A percentile compares a stretch with the other conserved stretches of the same genome.
Conservation (phyloP, 2,329 filamentous ascomycete genomes). For the Myriosclerotinia curreyana region DNA sequence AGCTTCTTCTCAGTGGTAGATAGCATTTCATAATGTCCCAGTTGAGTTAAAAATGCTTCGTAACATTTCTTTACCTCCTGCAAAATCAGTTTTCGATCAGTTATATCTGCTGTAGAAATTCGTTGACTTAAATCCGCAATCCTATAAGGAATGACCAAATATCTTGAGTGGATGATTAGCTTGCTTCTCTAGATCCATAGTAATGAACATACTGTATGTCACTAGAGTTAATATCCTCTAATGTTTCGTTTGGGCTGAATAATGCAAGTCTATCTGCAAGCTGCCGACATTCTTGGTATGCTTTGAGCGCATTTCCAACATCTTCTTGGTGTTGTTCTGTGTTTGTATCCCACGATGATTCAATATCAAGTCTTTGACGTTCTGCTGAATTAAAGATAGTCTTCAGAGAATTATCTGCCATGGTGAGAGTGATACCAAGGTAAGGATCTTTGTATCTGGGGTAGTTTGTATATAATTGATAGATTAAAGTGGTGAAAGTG, state of each 20-base stretch:
- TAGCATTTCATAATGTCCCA: constrained; percentile 78
- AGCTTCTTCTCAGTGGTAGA: constrained; percentile 61
- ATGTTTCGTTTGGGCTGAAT: constrained; percentile 85
- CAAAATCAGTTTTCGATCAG: constrained; percentile 61
- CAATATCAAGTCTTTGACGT: constrained; percentile 53
- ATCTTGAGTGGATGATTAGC: constrained; percentile 45
- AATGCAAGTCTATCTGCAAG: constrained; percentile 70
- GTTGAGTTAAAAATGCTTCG: constrained; percentile 71
- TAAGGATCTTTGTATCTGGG: background rate
- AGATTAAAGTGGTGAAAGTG: no score
- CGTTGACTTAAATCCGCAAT: constrained; percentile 77
- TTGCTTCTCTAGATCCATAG: background rate
- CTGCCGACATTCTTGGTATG: constrained; percentile 70
- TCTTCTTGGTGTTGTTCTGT: constrained; percentile 64
- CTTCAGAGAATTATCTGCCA: constrained; percentile 47
- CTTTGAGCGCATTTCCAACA: constrained; percentile 62
- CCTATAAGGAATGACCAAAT: constrained; percentile 73
- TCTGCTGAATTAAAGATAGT: constrained; percentile 55
- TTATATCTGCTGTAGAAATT: constrained; percentile 48
- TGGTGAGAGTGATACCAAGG: constrained; percentile 37
- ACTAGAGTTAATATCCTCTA: constrained; percentile 83
- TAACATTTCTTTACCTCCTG: constrained; percentile 65
- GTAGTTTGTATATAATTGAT: background rate
- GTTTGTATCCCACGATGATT: constrained; percentile 62
- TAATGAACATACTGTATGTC: constrained; percentile 64